Percentiles rank a stretch among this genome's conserved stretches.
phyloP scores from a whole-genome alignment of 805 yeast genomes.

The Zygosaccharomyces kombuchaensis region DNA sequence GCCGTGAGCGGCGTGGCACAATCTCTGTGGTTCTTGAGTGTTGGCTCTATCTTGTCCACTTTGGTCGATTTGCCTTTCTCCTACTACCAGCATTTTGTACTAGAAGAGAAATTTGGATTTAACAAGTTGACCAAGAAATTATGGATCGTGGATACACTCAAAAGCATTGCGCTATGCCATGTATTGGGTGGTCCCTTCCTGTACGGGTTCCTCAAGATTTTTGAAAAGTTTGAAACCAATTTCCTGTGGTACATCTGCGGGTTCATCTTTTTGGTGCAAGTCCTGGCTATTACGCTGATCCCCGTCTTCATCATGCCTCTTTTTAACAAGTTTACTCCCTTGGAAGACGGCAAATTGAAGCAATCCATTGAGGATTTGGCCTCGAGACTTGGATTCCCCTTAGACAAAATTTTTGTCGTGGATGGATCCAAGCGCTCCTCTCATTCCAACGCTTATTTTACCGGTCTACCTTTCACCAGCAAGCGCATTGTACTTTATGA shows the following conservation, averaged over 20 bases:
- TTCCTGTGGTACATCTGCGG: constrained; percentile 78
- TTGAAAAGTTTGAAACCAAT: constrained; percentile 71
- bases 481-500: constrained; percentile 93
- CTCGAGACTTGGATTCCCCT: constrained; percentile 71
- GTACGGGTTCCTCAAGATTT: constrained; percentile 72
- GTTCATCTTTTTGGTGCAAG: constrained; percentile 65
- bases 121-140: constrained; percentile 73
- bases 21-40: constrained; percentile 59
- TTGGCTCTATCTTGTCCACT: constrained; percentile 47
- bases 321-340: constrained; percentile 86
- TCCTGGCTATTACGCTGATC: constrained; percentile 66
- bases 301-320: constrained; percentile 89
- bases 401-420: constrained; percentile 76
- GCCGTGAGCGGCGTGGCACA: constrained; percentile 62
- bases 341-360: constrained; percentile 86
- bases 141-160: constrained; percentile 71
- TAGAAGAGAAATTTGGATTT: constrained; percentile 91
- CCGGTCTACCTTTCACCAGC: constrained; percentile 89
- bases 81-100: constrained; percentile 75
- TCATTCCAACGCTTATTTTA: constrained; percentile 94
- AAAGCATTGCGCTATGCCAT: constrained; percentile 49
- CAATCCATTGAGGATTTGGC: constrained; percentile 79
- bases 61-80: constrained; percentile 61
- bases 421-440: constrained; percentile 97
- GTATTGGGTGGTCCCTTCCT: constrained; percentile 69